A percentile compares a stretch with the other conserved stretches of the same genome.
Evolutionary conservation across 2,329 filamentous ascomycete genomes (phyloP).

Genomic region (Talaromyces rugulosus): DNA sequence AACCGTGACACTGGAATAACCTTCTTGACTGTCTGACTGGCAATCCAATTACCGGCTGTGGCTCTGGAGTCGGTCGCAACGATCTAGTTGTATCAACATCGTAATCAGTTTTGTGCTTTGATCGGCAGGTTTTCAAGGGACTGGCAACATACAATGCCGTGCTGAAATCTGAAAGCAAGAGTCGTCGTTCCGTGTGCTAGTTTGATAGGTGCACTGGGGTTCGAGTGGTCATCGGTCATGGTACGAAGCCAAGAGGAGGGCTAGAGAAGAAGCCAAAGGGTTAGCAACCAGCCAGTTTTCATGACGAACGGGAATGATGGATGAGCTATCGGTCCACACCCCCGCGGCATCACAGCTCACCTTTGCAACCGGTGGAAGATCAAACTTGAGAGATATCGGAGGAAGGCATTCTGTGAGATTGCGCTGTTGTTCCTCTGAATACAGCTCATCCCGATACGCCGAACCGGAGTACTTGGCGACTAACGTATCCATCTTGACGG

Average conservation of each 20-base stretch:
- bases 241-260: slow-evolving; percentile 92
- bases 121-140: not conserved
- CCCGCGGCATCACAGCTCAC: slow-evolving; percentile 48
- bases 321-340: not conserved
- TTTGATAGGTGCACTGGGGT: slow-evolving; percentile 97
- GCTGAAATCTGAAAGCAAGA: slow-evolving; percentile 95
- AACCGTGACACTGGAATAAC: slow-evolving; percentile 62
- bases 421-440: slow-evolving; percentile 68
- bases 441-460: slow-evolving; percentile 67
- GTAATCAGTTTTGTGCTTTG: not conserved
- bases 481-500: slow-evolving; percentile 73
- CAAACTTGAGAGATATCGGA: slow-evolving; percentile 85
- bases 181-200: slow-evolving; percentile 98
- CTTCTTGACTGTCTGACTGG: slow-evolving; percentile 99
- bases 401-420: slow-evolving; percentile 68
- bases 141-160: slow-evolving; percentile 63
- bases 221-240: slow-evolving; percentile 93
- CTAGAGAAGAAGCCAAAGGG: slow-evolving; percentile 42
- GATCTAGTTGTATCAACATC: slow-evolving; percentile 49
- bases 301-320: not conserved
- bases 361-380: slow-evolving; percentile 86
- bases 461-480: slow-evolving; percentile 87
- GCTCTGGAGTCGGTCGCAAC: slow-evolving; percentile 97
- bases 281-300: slow-evolving; percentile 1
- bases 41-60: slow-evolving; percentile 98